Evolutionary conservation across 148 eudicot genomes (phyloP), one percentile per base, ranked within the genome.

Genomic region (Vaccinium macrocarpon): DNA sequence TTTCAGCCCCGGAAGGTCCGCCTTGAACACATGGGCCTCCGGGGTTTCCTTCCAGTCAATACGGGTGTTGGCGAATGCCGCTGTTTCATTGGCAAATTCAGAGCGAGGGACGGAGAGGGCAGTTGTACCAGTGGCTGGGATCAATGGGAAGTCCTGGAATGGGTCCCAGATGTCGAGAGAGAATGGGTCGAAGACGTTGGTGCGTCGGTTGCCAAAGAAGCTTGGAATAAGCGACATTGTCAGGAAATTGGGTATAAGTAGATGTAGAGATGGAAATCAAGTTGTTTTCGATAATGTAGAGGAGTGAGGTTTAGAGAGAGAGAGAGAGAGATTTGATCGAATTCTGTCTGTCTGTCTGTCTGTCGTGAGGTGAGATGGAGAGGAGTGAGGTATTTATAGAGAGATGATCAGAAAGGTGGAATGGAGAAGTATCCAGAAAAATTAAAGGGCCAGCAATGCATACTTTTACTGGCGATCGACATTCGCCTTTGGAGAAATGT

Each of bases 1-100:
- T 42, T 68, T 68, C 38, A 68, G 42, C 73, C 73, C 73, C 19
- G 73, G 73, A 14, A 68, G 73, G 73, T 68, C 73, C 8, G 73
- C 73, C 12, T 68, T 68, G 73, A 68, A 68, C 18, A 68, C 73
- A 5, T 68, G 73, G 18, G 73, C 73, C 73, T 68, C 73, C 29
- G 73, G 73, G 8, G 73, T 68, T 38, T 68, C 73, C 73, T 27
- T 68, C 73, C 73, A 68, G 29, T 68, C 73, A 2, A 68, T 68
- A 4, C 25, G 3, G 18, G 73, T 68, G 73, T 68, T 68, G 12
- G 73, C 38, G 9, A 68, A 68, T 18, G 73, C 73, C 8, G 73
- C 73, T 12, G 73, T 29, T 15, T 68, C 38, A 16, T 18, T 2
- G 8, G 35, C 42, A 1, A 68, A 27, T 5, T 68, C 38, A 0